Percentiles rank a stretch among this genome's conserved stretches.
These are phyloP conservation scores for Tremella fuciformis DNA, from an alignment of 768 basidiomycete species.

Conservation along the genomic window DNA sequence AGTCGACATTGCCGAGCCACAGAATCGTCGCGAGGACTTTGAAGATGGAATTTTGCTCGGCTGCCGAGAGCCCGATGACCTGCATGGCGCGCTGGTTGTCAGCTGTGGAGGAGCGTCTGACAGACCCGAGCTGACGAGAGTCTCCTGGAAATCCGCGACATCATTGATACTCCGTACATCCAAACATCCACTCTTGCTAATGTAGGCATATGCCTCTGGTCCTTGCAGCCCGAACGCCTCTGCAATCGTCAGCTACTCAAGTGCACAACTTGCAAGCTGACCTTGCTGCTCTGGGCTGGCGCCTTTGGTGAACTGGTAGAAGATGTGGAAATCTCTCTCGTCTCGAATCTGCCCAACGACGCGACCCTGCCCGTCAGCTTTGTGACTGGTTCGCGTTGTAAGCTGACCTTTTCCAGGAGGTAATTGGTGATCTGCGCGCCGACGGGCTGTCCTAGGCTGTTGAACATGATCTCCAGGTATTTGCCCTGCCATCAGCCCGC, in stretches of 20 bases:
- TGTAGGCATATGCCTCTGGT: slow-evolving; percentile 92
- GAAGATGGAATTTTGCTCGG: slow-evolving; percentile 89
- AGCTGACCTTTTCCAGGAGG: slow-evolving; percentile 86
- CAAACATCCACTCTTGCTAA: slow-evolving; percentile 84
- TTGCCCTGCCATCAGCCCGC: slow-evolving; percentile 66
- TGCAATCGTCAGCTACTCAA: slow-evolving; percentile 48
- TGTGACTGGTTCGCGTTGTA: too few relatives aligned
- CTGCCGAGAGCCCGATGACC: slow-evolving; percentile 75
- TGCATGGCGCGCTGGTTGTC: slow-evolving; percentile 78
- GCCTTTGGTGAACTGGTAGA: slow-evolving; percentile 98
- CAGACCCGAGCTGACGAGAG: slow-evolving; percentile 62
- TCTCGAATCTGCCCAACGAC: slow-evolving; percentile 95
- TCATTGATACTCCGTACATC: slow-evolving; percentile 90
- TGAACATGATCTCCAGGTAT: slow-evolving; percentile 99
- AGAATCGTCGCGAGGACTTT: slow-evolving; percentile 85
- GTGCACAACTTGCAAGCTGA: slow-evolving; percentile 49
- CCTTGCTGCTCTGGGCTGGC: slow-evolving; percentile 86
- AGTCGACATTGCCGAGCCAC: slow-evolving; percentile 96
- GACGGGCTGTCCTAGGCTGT: slow-evolving; percentile 82
- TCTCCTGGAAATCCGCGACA: slow-evolving; percentile 78
- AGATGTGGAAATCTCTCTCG: slow-evolving; percentile 97
- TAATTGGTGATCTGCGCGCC: slow-evolving; percentile 99
- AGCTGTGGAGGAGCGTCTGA: not conserved
- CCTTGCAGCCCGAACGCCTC: slow-evolving; percentile 94
- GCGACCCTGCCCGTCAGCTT: slow-evolving; percentile 49